Percentiles rank a stretch among this genome's conserved stretches.
Conservation (phyloP, 345 rosid species). For the Ceriops tagal region DNA sequence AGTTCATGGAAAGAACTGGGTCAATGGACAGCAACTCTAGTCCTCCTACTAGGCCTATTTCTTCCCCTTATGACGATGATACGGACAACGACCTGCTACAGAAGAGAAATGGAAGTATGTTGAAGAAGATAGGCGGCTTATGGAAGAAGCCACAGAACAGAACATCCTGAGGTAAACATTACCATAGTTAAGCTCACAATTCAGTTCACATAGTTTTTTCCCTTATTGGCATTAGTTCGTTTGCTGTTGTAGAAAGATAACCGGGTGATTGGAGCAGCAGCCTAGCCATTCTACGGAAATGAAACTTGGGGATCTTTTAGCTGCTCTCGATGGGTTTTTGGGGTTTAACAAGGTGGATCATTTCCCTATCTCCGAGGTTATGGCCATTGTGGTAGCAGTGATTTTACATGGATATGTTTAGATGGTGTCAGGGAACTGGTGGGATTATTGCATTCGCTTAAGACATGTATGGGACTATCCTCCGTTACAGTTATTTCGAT, state of each 20-base stretch:
- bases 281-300: background rate
- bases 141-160: conserved; percentile 81
- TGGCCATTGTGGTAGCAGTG: background rate
- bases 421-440: background rate
- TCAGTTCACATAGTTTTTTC: background rate
- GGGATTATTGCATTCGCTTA: background rate
- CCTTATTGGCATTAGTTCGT: background rate
- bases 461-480: background rate
- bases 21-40: conserved; percentile 56
- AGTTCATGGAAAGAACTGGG: conserved; percentile 50
- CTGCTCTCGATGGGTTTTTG: background rate
- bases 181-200: background rate
- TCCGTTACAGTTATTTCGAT: background rate
- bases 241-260: conserved; percentile 9
- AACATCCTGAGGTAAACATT: background rate
- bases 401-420: background rate
- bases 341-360: background rate
- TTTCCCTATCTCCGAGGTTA: background rate
- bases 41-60: conserved; percentile 35
- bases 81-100: conserved; percentile 54
- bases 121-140: conserved; percentile 81
- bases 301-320: background rate
- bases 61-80: conserved; percentile 65
- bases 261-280: background rate
- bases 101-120: conserved; percentile 87